Evolutionary conservation across 306 rosid genomes (phyloP), one percentile per base, ranked within the genome.

Genomic region (Morella rubra): DNA sequence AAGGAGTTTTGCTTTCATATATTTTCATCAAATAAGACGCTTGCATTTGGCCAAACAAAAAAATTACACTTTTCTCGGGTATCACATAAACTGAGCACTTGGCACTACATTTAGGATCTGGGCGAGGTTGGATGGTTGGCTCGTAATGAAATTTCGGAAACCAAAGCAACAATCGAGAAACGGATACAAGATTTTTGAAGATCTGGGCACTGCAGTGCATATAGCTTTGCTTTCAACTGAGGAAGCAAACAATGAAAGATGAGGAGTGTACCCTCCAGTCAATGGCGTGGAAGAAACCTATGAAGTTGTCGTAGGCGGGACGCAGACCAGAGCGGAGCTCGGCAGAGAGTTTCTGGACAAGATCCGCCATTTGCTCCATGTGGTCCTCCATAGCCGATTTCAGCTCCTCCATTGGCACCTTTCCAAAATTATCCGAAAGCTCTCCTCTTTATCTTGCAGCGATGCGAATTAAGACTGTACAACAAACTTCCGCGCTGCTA

Each of bases 231-330:
- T 79, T 76, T 52, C 44, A 22, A 14, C 20, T 6, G 59, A 41
- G 37, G 61, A 50, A 72, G 72, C 24, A 72, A 2, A 20, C 22
- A 8, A 9, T 1, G 8, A 4, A 1, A 41, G 42, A 19, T 19
- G 22, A 20, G 6, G 46, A 45, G 3, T 13, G 51, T 7, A 92
- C 98, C 97, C 87, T 90, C 97, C 98, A 95, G 83, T 92, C 86
- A 78, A 95, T 86, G 60, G 98, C 93, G 68, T 92, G 93, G 82
- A 95, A 95, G 83, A 95, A 95, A 4, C 97, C 97, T 7, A 92
- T 40, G 61, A 95, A 92, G 59, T 89, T 92, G 20, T 95, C 97
- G 3, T 73, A 66, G 22, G 97, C 97, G 11, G 97, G 98, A 19
- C 81, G 84, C 8, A 95, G 76, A 74, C 87, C 90, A 40, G 86